Evolutionary conservation across 352 stramenopile species (phyloP).

Genomic region (Thraustochytrium striatum): DNA sequence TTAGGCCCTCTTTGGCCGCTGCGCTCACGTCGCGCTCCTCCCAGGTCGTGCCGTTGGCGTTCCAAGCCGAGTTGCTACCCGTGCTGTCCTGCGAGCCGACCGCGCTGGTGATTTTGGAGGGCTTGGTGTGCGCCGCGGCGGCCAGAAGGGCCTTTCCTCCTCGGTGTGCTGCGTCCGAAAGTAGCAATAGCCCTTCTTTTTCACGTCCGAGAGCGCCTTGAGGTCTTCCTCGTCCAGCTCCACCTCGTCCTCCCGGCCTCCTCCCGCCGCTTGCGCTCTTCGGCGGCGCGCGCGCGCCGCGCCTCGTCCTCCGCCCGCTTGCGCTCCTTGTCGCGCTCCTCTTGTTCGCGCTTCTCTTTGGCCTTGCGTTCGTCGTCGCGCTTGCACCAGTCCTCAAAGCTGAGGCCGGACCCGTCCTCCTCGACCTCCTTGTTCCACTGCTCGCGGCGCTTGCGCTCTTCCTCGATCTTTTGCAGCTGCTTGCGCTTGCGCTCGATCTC

Average conservation of each 20-base stretch:
- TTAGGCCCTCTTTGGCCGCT: constrained; percentile 26
- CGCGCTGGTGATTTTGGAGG: background rate
- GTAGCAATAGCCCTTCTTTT: constrained; percentile 48
- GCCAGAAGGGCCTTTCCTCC: constrained; percentile 29
- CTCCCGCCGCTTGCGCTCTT: constrained; percentile 1
- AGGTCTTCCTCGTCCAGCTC: constrained; percentile 48
- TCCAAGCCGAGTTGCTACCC: constrained; percentile 25
- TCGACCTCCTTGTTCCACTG: constrained; percentile 29
- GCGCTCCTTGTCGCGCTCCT: background rate
- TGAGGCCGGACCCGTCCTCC: background rate
- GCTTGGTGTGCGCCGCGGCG: background rate
- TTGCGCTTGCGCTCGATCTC: constrained; percentile 39
- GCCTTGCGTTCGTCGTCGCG: constrained; percentile 13
- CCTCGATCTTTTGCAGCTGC: constrained; percentile 42
- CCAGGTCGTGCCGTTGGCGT: constrained; percentile 34
- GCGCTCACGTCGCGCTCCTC: constrained; percentile 37
- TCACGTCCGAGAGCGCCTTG: constrained; percentile 35
- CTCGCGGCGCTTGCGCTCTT: constrained; percentile 40
- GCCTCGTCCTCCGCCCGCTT: constrained; percentile 4
- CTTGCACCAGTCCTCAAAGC: constrained; percentile 48
- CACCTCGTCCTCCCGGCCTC: constrained; percentile 6
- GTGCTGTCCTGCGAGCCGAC: background rate
- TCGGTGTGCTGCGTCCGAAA: constrained; percentile 27
- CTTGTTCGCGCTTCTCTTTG: constrained; percentile 31
- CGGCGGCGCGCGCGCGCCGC: background rate